A percentile compares a stretch with the other conserved stretches of the same genome.
Conservation (phyloP, 176 grass and related monocot genomes). For the Paspalum notatum region DNA sequence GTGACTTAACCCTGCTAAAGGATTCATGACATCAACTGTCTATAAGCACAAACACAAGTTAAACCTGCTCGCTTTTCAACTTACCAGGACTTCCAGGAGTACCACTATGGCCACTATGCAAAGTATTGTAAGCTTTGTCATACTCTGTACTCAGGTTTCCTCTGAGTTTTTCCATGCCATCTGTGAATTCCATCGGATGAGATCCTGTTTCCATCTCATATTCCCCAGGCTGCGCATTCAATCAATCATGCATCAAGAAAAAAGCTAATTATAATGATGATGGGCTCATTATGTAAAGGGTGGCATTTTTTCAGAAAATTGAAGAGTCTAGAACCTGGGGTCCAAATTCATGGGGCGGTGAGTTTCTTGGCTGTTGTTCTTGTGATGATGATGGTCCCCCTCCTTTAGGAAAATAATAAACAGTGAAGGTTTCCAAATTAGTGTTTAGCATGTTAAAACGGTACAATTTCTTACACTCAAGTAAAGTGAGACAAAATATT, state of each 20-base stretch:
- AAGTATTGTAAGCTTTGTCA: slow-evolving; percentile 42
- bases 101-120: slow-evolving; percentile 58
- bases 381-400: slow-evolving; percentile 45
- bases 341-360: slow-evolving; percentile 40
- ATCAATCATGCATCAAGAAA: slow-evolving; percentile 32
- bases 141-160: slow-evolving; percentile 47
- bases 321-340: slow-evolving; percentile 54
- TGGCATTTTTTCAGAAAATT: slow-evolving; percentile 2
- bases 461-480: slow-evolving; percentile 14
- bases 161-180: slow-evolving; percentile 68
- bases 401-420: slow-evolving; percentile 51
- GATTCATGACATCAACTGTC: slow-evolving; percentile 34
- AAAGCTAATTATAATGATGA: slow-evolving; percentile 18
- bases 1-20: slow-evolving; percentile 49
- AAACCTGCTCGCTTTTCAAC: slow-evolving; percentile 33
- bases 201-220: slow-evolving; percentile 49
- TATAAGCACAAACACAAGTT: slow-evolving; percentile 19
- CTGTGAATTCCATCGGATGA: slow-evolving; percentile 49
- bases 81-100: slow-evolving; percentile 82
- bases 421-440: slow-evolving; percentile 29
- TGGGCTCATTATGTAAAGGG: slow-evolving; percentile 1
- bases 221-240: slow-evolving; percentile 58
- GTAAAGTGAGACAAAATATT: slow-evolving; percentile 18
- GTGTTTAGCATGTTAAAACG: slow-evolving; percentile 12
- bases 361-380: slow-evolving; percentile 45